Evolutionary conservation across 2,329 filamentous ascomycete genomes (phyloP).

Genomic region (Fusarium sp.): DNA sequence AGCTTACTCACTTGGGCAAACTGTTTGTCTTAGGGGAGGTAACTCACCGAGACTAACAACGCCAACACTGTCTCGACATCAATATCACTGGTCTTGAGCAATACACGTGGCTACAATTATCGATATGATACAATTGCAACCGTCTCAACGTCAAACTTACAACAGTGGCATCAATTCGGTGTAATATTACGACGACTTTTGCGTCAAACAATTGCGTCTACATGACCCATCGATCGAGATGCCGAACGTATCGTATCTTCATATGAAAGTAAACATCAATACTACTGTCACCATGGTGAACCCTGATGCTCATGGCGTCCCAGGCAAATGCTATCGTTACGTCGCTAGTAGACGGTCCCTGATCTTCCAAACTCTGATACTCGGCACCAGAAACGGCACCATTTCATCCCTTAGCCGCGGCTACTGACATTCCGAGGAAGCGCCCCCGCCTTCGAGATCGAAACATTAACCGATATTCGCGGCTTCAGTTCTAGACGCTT

Average conservation of each 20-base stretch:
- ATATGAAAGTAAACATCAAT: conserved; percentile 3
- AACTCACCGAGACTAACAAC: not conserved
- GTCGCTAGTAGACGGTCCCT: not conserved
- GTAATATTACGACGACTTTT: conserved; percentile 4
- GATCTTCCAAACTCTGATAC: conserved; percentile 8
- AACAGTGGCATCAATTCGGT: not conserved
- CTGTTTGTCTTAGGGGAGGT: not conserved
- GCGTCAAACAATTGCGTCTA: conserved; percentile 5
- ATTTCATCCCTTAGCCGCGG: conserved; percentile 18
- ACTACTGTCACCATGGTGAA: not conserved
- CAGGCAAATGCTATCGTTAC: not conserved
- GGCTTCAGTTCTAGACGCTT: conserved; percentile 9
- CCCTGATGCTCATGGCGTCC: not conserved
- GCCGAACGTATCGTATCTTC: not conserved
- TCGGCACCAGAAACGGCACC: conserved; percentile 15
- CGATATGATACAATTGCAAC: not conserved
- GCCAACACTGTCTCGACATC: not conserved
- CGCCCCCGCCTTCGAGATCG: conserved; percentile 22
- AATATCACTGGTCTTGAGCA: conserved; percentile 6
- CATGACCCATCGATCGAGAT: conserved; percentile 5
- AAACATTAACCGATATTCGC: conserved; percentile 15
- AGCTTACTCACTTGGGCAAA: not conserved
- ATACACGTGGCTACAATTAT: conserved; percentile 6
- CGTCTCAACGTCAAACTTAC: not conserved
- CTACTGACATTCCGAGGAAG: conserved; percentile 24